Evolutionary conservation across 2,329 filamentous ascomycete genomes (phyloP), one percentile per base, ranked within the genome.

Genomic region (Fusarium bulbicola): DNA sequence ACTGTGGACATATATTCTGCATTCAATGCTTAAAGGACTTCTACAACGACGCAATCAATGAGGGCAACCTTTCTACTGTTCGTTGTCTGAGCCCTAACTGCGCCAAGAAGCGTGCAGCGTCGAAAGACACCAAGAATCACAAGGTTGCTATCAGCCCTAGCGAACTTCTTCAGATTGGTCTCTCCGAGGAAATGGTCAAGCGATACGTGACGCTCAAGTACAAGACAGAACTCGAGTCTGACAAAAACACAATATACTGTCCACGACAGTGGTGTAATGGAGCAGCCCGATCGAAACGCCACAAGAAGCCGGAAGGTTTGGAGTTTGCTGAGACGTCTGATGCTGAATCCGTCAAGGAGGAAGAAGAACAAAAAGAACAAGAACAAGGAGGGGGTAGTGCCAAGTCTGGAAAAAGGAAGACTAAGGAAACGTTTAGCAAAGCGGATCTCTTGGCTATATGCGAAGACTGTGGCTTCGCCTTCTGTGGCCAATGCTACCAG

Each of bases 1-100:
- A 92, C 66, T 99, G 96, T 81, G 91, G 90, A 1, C 95, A 99
- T 80, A 94, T 98, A 42, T 99, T 98, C 79, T 99, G 96, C 81
- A 84, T 92, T 24, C 82, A 90, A n/a, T 99, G 96, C 78, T 85
- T 99, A 6, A 92, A 93, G 71, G 94, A 95, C 76, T 98, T 95
- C 76, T 98, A 97, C 86, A 94, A 92, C 75, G 92, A 91, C 72
- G 95, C 94, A 74, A 98, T 99, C 76, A 90, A 86, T 0, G 93
- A 97, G 78, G 96, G 96, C 2, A 92, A 97, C 76, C 85, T 99
- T 24, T 86, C 90, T 54, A 89, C 89, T 13, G 92, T 99, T 36
- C 92, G 92, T 71, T 99, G 96, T 78, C 86, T 97, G 36, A 88
- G 92, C 18, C 94, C 94, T 0, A 89, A 89, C 64, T 99, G 96